Base-by-base conservation (phyloP, 2,329 filamentous ascomycete species). In the Fusarium metavorans region DNA sequence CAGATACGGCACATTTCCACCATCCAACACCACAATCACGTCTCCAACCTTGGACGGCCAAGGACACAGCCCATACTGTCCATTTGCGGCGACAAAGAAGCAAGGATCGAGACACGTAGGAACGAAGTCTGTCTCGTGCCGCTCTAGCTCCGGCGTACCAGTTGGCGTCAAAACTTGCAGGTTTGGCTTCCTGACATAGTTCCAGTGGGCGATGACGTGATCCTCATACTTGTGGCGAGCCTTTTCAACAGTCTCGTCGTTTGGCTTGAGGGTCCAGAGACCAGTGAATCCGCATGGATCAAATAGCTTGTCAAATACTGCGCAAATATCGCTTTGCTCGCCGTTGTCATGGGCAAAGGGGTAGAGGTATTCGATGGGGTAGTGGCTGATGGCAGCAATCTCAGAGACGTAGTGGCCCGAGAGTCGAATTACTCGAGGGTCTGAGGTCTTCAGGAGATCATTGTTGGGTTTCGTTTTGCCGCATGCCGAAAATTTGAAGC, bases 1-100 rank as follows among this genome's bases (percentile, higher is more conserved):
- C 0, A 75, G 10, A 20, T 71, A 76, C 1, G 74, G 74, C 0
- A 75, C 74, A 13, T 72, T 75, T 0, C 66, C 74, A 0, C 74
- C 74, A 20, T 72, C 60, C 0, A 76, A 4, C 10, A 76, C 11
- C 0, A 64, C 66, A 52, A 76, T 30, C 1, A 64, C 16, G 16
- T 75, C 74, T 1, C 59, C 69, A 4, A 70, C 74, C n/a, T 35
- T 67, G 2, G 74, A 63, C 0, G 16, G 14, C 74, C 71, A 76
- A 16, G 74, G 74, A 11, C 74, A 76, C 2, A 76, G 25, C 2
- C 74, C 71, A 62, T 56, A 58, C 4, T 62, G 11, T 0, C 66
- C 69, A 16, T 71, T 62, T 6, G 37, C 25, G 7, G 73, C 50
- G 0, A 63, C 39, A n/a, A 76, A 76, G 48, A 74, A 74, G 7